Conservation (phyloP, 2,329 filamentous ascomycete species). For the Paecilomyces niveus region DNA sequence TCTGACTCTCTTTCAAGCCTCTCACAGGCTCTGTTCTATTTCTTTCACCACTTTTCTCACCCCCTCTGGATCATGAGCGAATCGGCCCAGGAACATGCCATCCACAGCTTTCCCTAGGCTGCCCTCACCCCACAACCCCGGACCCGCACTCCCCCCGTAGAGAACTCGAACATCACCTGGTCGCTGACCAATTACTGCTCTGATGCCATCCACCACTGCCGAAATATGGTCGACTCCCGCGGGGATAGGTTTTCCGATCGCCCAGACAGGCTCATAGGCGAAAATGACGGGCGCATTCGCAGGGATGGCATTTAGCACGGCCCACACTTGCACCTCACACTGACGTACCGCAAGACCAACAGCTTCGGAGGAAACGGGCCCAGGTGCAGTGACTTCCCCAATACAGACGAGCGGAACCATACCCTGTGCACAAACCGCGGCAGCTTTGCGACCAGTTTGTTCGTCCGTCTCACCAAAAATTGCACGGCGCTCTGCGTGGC, state of each 20-base stretch:
- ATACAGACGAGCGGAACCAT: conserved; percentile 75
- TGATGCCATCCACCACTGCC: conserved; percentile 59
- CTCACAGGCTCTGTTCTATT: conserved; percentile 45
- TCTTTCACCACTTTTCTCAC: conserved; percentile 67
- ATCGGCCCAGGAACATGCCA: conserved; percentile 73
- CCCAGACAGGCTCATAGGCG: conserved; percentile 86
- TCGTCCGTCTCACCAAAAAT: conserved; percentile 70
- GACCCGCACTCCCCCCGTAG: conserved; percentile 78
- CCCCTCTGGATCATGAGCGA: conserved; percentile 68
- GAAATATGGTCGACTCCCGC: conserved; percentile 67
- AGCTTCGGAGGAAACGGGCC: conserved; percentile 39
- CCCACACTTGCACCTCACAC: conserved; percentile 58
- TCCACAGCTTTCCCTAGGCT: conserved; percentile 63
- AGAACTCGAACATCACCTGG: conserved; percentile 60
- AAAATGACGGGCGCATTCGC: conserved; percentile 62
- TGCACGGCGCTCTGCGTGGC: conserved; percentile 69
- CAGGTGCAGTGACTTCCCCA: conserved; percentile 56
- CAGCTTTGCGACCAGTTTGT: conserved; percentile 60
- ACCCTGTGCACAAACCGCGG: conserved; percentile 59
- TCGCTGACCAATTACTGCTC: conserved; percentile 46
- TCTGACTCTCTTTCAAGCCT: not conserved
- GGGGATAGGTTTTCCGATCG: conserved; percentile 68
- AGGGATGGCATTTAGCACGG: conserved; percentile 56
- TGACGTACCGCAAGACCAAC: conserved; percentile 57
- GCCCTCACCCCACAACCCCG: conserved; percentile 56